phyloP scores from a whole-genome alignment of 2,329 filamentous ascomycete species.

The Chaetomiaceae sp. region DNA sequence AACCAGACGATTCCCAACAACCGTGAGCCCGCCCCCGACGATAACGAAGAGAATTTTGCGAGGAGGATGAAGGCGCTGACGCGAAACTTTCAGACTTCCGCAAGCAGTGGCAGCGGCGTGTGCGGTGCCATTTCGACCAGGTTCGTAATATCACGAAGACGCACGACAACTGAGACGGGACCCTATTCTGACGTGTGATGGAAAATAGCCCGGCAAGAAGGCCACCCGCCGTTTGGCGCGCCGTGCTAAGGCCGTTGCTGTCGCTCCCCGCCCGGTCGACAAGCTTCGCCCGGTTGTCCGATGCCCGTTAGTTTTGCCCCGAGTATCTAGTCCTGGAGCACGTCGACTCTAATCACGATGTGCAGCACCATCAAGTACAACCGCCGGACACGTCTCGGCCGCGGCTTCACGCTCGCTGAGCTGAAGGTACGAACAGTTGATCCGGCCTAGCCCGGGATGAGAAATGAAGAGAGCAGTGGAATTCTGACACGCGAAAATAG shows the following conservation, averaged over 20 bases:
- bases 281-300: conserved; percentile 92
- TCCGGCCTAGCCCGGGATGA: background rate
- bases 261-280: conserved; percentile 96
- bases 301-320: conserved; percentile 59
- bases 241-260: conserved; percentile 87
- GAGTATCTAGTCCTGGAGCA: background rate
- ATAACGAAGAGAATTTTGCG: conserved; percentile 19
- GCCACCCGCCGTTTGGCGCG: conserved; percentile 85
- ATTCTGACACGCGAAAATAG: conserved; percentile 41
- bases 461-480: background rate
- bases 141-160: conserved; percentile 43
- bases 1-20: conserved; percentile 98
- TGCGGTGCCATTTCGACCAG: conserved; percentile 99
- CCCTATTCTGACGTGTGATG: conserved; percentile 34
- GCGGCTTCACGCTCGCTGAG: conserved; percentile 96
- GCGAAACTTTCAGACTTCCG: conserved; percentile 70
- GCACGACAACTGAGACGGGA: conserved; percentile 24
- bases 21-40: conserved; percentile 57
- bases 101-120: conserved; percentile 99
- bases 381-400: conserved; percentile 91
- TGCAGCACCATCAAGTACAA: conserved; percentile 77
- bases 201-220: conserved; percentile 85
- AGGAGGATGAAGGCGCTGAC: conserved; percentile 38
- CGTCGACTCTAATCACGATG: conserved; percentile 14
- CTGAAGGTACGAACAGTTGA: conserved; percentile 72